Percentiles rank a stretch among this genome's conserved stretches.
Evolutionary conservation across 2,329 filamentous ascomycete species (phyloP).

Genomic region (Cyphellophora attinorum): DNA sequence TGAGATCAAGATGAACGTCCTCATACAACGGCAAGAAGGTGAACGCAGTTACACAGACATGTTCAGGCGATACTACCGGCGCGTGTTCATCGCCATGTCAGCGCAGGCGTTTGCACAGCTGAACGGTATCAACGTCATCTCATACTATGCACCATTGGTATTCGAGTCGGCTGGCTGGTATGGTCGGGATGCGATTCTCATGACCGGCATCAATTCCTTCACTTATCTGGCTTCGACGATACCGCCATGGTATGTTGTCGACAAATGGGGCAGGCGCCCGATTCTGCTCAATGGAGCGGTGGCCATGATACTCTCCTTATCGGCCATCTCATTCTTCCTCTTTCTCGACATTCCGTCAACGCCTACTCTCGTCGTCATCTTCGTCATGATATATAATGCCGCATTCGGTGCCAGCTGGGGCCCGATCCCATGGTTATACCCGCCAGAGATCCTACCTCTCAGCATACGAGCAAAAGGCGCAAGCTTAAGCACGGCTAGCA

Average conservation of each 20-base stretch:
- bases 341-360: slow-evolving; percentile 73
- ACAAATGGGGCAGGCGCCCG: slow-evolving; percentile 77
- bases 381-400: slow-evolving; percentile 97
- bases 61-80: slow-evolving; percentile 85
- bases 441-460: slow-evolving; percentile 93
- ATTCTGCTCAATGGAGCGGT: slow-evolving; percentile 86
- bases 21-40: slow-evolving; percentile 87
- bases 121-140: slow-evolving; percentile 99
- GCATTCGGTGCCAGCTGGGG: slow-evolving; percentile 97
- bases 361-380: slow-evolving; percentile 76
- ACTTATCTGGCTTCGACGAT: slow-evolving; percentile 88
- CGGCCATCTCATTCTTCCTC: slow-evolving; percentile 88
- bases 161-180: slow-evolving; percentile 96
- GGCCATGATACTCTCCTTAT: slow-evolving; percentile 80
- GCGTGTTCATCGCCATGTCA: slow-evolving; percentile 98
- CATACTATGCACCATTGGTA: slow-evolving; percentile 92
- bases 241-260: slow-evolving; percentile 94
- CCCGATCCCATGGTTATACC: slow-evolving; percentile 95
- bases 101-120: slow-evolving; percentile 91
- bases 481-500: slow-evolving; percentile 88
- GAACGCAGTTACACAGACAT: slow-evolving; percentile 87
- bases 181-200: slow-evolving; percentile 81
- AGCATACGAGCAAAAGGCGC: slow-evolving; percentile 96
- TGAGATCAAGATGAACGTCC: slow-evolving; percentile 97
- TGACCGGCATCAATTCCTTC: slow-evolving; percentile 93